phyloP scores from a whole-genome alignment of 257 asterid species.

The Agastache rugosa region DNA sequence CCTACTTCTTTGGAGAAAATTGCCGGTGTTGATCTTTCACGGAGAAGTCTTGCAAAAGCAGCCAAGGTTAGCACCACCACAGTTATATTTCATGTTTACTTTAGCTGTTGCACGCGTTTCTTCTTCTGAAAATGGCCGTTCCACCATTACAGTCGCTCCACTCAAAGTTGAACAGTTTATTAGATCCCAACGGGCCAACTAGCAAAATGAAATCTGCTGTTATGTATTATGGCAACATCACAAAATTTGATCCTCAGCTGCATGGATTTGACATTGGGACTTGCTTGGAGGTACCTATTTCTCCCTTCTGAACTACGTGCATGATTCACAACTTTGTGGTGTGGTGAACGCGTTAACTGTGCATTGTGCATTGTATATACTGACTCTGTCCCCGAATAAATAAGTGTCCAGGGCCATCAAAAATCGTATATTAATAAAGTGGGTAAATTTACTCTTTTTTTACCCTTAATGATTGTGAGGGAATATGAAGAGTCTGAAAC shows the following conservation, averaged over 20 bases:
- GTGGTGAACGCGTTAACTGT: constrained; percentile 20
- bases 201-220: constrained; percentile 67
- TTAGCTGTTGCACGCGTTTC: background rate
- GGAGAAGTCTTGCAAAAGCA: constrained; percentile 77
- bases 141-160: constrained; percentile 68
- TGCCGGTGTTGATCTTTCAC: constrained; percentile 87
- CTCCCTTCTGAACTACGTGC: constrained; percentile 1
- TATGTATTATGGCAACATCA: constrained; percentile 79
- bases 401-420: background rate
- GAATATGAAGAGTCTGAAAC: background rate
- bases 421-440: background rate
- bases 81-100: background rate
- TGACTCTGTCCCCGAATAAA: background rate
- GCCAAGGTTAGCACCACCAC: constrained; percentile 69
- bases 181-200: constrained; percentile 49
- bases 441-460: too few relatives aligned
- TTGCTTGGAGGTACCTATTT: constrained; percentile 85
- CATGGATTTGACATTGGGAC: constrained; percentile 83
- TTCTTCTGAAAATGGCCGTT: background rate
- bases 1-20: constrained; percentile 80
- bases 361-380: constrained; percentile 2
- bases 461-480: background rate
- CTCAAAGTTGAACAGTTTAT: constrained; percentile 59
- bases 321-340: background rate
- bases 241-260: constrained; percentile 69